These are phyloP conservation scores for Porogramme epimiltina DNA, from an alignment of 1,284 basidiomycete species.

Conservation along the genomic window DNA sequence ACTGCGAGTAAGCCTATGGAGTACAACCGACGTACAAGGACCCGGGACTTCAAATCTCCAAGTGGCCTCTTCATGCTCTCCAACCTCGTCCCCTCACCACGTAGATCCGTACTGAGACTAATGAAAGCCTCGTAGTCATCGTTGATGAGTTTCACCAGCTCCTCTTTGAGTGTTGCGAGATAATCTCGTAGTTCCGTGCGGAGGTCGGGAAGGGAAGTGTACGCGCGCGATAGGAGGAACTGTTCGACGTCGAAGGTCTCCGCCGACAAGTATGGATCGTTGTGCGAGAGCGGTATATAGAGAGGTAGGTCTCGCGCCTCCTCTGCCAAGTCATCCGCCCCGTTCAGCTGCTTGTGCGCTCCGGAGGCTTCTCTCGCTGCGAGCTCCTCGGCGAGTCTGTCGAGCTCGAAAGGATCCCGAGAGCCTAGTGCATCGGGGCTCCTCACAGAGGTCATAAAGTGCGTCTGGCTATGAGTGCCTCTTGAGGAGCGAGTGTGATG, in stretches of 20 bases:
- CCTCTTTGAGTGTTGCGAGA: constrained; percentile 82
- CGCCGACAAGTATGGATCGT: constrained; percentile 72
- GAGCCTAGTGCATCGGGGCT: constrained; percentile 16
- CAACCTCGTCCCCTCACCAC: constrained; percentile 79
- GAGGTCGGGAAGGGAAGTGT: constrained; percentile 86
- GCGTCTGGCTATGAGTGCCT: no score
- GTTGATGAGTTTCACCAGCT: constrained; percentile 94
- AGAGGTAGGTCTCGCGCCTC: constrained; percentile 63
- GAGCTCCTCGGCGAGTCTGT: constrained; percentile 74
- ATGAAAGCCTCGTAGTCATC: constrained; percentile 99
- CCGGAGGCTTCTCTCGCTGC: constrained; percentile 52
- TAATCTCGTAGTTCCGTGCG: constrained; percentile 88
- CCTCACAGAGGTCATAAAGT: constrained; percentile 15
- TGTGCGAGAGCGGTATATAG: constrained; percentile 78
- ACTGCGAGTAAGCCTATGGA: constrained; percentile 1
- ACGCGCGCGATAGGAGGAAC: constrained; percentile 86
- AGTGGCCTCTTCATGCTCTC: constrained; percentile 70
- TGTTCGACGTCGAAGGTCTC: constrained; percentile 80
- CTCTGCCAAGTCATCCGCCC: constrained; percentile 10
- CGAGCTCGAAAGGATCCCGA: constrained; percentile 63
- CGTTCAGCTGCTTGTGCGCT: constrained; percentile 8
- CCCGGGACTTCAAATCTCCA: constrained; percentile 59
- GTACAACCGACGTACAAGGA: constrained; percentile 58
- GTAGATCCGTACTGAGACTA: constrained; percentile 86
- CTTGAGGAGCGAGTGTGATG: no score